A percentile compares a stretch with the other conserved stretches of the same genome.
Conservation (phyloP, 805 yeast species). For the Sporopachydermia lactativora region DNA sequence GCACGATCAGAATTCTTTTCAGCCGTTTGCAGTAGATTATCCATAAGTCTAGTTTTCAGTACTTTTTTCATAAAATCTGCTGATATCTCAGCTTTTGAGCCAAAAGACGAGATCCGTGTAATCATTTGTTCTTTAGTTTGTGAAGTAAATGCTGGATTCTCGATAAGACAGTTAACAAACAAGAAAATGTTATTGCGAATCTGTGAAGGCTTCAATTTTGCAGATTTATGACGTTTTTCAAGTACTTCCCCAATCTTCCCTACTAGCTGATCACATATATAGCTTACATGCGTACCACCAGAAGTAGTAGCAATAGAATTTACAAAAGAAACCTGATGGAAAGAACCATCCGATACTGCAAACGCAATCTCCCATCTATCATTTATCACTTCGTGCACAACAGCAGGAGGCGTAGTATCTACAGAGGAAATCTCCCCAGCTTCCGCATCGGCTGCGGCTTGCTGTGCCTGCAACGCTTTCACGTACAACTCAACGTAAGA, state of each 20-base stretch:
- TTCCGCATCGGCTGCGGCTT: not conserved
- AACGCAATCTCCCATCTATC: conserved; percentile 96
- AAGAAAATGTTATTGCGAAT: conserved; percentile 81
- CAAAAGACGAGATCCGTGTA: conserved; percentile 78
- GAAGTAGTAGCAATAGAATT: conserved; percentile 95
- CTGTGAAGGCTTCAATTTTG: conserved; percentile 76
- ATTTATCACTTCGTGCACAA: conserved; percentile 68
- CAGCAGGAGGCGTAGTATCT: conserved; percentile 24
- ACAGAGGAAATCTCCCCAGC: not conserved
- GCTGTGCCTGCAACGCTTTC: conserved; percentile 45
- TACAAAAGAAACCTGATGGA: conserved; percentile 92
- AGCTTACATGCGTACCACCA: conserved; percentile 92
- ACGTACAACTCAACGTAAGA: conserved; percentile 82
- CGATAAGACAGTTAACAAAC: conserved; percentile 83
- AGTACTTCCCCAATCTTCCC: conserved; percentile 59
- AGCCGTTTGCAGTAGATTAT: conserved; percentile 66
- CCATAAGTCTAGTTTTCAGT: conserved; percentile 53
- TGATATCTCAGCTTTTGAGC: conserved; percentile 66
- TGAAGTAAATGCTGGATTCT: conserved; percentile 94
- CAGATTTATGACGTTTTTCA: conserved; percentile 48
- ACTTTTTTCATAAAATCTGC: conserved; percentile 64
- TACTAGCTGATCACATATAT: conserved; percentile 72
- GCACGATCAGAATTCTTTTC: conserved; percentile 80
- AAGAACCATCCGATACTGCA: conserved; percentile 79
- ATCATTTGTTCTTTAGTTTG: conserved; percentile 95